Base-by-base conservation (phyloP, 495 filamentous ascomycete species). In the Filosporella fistucella region DNA sequence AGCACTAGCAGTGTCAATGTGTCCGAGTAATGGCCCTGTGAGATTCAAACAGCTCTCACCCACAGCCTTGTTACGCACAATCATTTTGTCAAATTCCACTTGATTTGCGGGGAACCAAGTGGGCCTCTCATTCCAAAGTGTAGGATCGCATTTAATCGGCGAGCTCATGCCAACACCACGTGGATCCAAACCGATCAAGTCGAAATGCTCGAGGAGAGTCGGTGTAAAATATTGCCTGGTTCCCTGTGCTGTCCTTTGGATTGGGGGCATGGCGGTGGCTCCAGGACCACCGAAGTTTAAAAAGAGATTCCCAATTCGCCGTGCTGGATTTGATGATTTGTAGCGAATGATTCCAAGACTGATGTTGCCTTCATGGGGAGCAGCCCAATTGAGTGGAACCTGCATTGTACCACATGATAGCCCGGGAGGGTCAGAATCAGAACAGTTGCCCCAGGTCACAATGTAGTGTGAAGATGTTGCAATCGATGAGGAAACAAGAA, bases 1-100 rank as follows among this genome's bases (percentile, higher is more conserved):
- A 1, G 62, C 65, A 46, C 59, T 67, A 21, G 66, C 56, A 3
- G 70, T 67, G 47, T 74, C 70, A 42, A 74, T 53, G 54, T 63
- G 64, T 35, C 63, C 46, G 42, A 63, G 35, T 5, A 63, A 47
- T 7, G 42, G 51, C 4, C 69, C 69, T 1, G 67, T 68, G 42
- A 56, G 50, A 24, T 67, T 45, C 4, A 42, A 40, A 46, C 69
- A 72, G 48, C 60, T 70, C 26, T 60, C 58, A 34, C 56, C 65
- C 4, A 70, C 42, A 2, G 59, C 50, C 47, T 58, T 58, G 58
- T 67, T 65, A 39, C 54, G 55, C 38, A 55, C 43, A 40, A 63
- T 49, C 0, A 68, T 53, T 18, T 52, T 57, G 18, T 61, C 57
- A 36, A 51, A 68, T 37, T 58, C 52, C 4, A 43, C 52, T 36